Percentiles rank a stretch among this genome's conserved stretches.
These are phyloP conservation scores for Suhomyces canberraensis DNA, from an alignment of 805 yeast species.

Conservation along the genomic window DNA sequence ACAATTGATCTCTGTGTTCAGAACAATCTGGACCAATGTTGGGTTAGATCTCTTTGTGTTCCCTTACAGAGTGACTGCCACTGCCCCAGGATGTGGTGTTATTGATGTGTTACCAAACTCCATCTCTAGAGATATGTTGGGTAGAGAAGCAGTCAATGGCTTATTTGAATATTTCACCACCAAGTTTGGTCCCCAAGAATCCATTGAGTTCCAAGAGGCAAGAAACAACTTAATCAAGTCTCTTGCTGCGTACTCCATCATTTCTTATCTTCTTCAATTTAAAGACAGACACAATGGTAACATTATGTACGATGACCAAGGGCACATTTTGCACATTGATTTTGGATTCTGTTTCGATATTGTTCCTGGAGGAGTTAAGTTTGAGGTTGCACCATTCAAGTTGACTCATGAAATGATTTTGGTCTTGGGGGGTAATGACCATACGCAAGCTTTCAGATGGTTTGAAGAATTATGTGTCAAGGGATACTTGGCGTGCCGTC, in stretches of 20 bases:
- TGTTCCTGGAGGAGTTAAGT: conserved; percentile 97
- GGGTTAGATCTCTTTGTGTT: conserved; percentile 89
- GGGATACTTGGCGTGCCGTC: conserved; percentile 84
- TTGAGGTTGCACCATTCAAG: conserved; percentile 98
- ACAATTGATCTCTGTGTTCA: conserved; percentile 86
- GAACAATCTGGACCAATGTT: conserved; percentile 82
- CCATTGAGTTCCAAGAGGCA: conserved; percentile 86
- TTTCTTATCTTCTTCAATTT: conserved; percentile 86
- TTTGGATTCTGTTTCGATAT: conserved; percentile 98
- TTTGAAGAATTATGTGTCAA: conserved; percentile 94
- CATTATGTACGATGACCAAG: conserved; percentile 92
- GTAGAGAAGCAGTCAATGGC: conserved; percentile 98
- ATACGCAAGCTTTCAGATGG: conserved; percentile 86
- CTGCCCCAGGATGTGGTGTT: conserved; percentile 99
- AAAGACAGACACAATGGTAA: conserved; percentile 99
- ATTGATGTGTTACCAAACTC: conserved; percentile 96
- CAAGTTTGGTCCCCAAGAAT: conserved; percentile 92
- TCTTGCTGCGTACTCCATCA: conserved; percentile 89
- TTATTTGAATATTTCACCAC: conserved; percentile 86
- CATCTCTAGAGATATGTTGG: conserved; percentile 95
- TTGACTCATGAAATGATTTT: conserved; percentile 93
- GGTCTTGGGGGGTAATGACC: conserved; percentile 88
- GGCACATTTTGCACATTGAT: conserved; percentile 93
- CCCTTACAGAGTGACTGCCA: conserved; percentile 95
- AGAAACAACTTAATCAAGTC: conserved; percentile 91